These are phyloP conservation scores for Diaporthe citrichinensis DNA, from an alignment of 2,329 filamentous ascomycete genomes.

Conservation along the genomic window DNA sequence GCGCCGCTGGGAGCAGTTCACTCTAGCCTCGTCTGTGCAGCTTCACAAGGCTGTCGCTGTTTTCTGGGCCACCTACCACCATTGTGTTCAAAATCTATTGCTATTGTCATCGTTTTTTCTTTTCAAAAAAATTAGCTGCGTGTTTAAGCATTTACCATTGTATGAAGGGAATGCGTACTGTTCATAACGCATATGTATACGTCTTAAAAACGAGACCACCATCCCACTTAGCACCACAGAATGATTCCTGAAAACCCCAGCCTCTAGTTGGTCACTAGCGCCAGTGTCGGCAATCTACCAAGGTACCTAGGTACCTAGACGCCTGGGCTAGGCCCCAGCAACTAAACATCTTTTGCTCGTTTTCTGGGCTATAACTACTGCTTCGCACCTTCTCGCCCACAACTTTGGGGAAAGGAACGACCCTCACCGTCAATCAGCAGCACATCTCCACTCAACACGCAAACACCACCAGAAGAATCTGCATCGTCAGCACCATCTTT, in stretches of 20 bases:
- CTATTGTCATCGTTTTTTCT: no score
- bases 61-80: not conserved
- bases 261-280: not conserved
- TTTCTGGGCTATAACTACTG: not conserved
- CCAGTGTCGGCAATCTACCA: not conserved
- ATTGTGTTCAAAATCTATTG: no score
- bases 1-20: not conserved
- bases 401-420: not conserved
- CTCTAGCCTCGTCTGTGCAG: not conserved
- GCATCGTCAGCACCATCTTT: not conserved
- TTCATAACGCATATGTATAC: not conserved
- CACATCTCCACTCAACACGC: not conserved
- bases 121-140: no score
- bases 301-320: not conserved
- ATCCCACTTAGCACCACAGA: not conserved
- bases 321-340: not conserved
- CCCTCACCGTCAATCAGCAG: not conserved
- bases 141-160: no score
- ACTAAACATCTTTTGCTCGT: not conserved
- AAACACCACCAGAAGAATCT: slow-evolving; percentile 1
- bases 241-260: not conserved
- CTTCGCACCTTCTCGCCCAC: not conserved
- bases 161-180: not conserved
- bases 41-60: not conserved
- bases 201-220: not conserved